Evolutionary conservation across 176 grass and related monocot genomes (phyloP).

Genomic region (Avena atlantica): DNA sequence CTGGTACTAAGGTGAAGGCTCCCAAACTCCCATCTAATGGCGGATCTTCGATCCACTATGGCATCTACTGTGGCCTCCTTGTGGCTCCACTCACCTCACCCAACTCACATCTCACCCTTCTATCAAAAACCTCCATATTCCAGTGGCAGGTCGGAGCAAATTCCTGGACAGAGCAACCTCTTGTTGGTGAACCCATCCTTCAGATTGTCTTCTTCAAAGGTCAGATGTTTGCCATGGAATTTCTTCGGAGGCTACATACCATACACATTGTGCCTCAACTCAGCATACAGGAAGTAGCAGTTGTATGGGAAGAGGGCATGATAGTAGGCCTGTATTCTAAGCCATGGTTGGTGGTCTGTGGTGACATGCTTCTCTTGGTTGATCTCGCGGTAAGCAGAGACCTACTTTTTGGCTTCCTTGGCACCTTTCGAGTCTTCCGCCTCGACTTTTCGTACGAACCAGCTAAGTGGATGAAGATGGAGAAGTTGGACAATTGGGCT

Average conservation of each 20-base stretch:
- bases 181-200: neutral
- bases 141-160: constrained; percentile 51
- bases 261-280: constrained; percentile 41
- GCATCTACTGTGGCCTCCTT: constrained; percentile 50
- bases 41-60: constrained; percentile 25
- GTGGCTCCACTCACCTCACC: constrained; percentile 51
- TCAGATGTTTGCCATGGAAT: constrained; percentile 50
- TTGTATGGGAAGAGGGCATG: constrained; percentile 13
- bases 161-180: constrained; percentile 37
- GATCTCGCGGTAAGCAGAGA: constrained; percentile 4
- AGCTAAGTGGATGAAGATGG: constrained; percentile 50
- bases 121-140: constrained; percentile 35
- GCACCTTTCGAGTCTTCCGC: constrained; percentile 33
- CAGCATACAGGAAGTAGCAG: constrained; percentile 40
- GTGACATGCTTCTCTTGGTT: constrained; percentile 59
- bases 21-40: constrained; percentile 26
- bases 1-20: constrained; percentile 45
- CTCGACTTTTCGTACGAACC: constrained; percentile 33
- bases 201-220: constrained; percentile 58
- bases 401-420: neutral
- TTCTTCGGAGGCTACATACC: constrained; percentile 27
- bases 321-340: neutral
- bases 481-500: constrained; percentile 51
- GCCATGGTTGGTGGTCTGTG: constrained; percentile 49
- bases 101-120: constrained; percentile 50